phyloP scores from a whole-genome alignment of 257 asterid species.

The Marsdenia floribunda region DNA sequence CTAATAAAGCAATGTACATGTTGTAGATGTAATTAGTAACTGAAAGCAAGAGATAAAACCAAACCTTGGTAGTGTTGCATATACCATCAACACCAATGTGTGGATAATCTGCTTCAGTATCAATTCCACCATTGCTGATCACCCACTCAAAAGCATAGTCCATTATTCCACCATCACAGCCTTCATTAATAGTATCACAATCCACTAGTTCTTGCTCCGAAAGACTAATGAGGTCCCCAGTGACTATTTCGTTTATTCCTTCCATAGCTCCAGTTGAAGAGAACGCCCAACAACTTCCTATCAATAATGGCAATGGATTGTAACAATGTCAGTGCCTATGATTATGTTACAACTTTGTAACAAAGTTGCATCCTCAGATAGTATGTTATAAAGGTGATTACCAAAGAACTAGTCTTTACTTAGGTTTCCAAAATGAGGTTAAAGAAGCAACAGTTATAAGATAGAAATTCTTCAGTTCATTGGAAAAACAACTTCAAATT shows the following conservation, averaged over 20 bases:
- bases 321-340: neutral
- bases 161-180: slow-evolving; percentile 36
- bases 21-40: neutral
- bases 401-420: neutral
- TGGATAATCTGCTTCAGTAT: slow-evolving; percentile 30
- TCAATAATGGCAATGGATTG: neutral
- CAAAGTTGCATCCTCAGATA: neutral
- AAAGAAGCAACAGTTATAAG: too few species aligned
- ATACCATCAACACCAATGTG: slow-evolving; percentile 15
- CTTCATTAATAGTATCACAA: slow-evolving; percentile 22
- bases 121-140: slow-evolving; percentile 27
- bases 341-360: neutral
- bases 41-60: neutral
- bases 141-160: slow-evolving; percentile 36
- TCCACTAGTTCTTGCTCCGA: slow-evolving; percentile 27
- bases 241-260: slow-evolving; percentile 28
- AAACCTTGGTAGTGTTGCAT: slow-evolving; percentile 29
- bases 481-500: neutral
- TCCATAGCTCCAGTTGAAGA: slow-evolving; percentile 32
- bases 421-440: neutral
- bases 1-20: neutral
- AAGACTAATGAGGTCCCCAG: slow-evolving; percentile 31
- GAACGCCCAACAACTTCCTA: slow-evolving; percentile 40
- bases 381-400: neutral
- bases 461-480: neutral